Conservation (phyloP, 495 filamentous ascomycete species). For the Astrocystis sublimbata region DNA sequence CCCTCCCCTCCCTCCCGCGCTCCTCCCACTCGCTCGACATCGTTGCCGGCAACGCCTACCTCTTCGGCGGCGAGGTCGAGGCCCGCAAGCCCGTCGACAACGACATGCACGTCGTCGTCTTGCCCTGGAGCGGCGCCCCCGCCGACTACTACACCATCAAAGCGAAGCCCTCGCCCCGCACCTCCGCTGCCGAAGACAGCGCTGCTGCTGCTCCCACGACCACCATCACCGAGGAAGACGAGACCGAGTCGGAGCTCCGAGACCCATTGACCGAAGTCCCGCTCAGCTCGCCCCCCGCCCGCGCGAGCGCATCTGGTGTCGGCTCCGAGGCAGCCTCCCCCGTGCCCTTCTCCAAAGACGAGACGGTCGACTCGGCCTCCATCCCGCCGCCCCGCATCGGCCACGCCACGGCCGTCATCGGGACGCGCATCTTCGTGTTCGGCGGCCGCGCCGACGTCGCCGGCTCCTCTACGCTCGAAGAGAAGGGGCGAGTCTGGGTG, state of each 20-base stretch:
- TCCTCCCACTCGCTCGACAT: constrained; percentile 71
- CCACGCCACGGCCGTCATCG: constrained; percentile 60
- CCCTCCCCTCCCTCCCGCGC: constrained; percentile 57
- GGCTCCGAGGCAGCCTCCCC: constrained; percentile 9
- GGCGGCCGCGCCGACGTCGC: constrained; percentile 53
- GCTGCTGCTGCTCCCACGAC: constrained; percentile 8
- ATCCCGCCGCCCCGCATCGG: constrained; percentile 56
- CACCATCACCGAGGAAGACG: constrained; percentile 41
- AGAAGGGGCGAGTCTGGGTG: constrained; percentile 66
- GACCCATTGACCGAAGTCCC: constrained; percentile 29
- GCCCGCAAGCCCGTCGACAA: constrained; percentile 62
- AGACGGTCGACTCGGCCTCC: constrained; percentile 7
- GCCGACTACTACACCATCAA: constrained; percentile 60
- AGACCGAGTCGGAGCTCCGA: constrained; percentile 32
- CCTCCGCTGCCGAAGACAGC: not conserved
- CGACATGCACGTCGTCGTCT: constrained; percentile 64
- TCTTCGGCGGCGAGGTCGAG: constrained; percentile 64
- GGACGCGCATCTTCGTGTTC: constrained; percentile 63
- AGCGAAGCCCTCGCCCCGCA: constrained; percentile 36
- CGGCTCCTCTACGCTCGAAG: constrained; percentile 52
- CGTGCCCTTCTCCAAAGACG: constrained; percentile 13
- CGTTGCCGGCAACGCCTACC: constrained; percentile 64
- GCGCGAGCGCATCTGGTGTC: not conserved
- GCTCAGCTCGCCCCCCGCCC: constrained; percentile 19
- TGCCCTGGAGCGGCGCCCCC: constrained; percentile 54